phyloP scores from a whole-genome alignment of 1,139 yeast genomes.

The Eremothecium sinecaudum region DNA sequence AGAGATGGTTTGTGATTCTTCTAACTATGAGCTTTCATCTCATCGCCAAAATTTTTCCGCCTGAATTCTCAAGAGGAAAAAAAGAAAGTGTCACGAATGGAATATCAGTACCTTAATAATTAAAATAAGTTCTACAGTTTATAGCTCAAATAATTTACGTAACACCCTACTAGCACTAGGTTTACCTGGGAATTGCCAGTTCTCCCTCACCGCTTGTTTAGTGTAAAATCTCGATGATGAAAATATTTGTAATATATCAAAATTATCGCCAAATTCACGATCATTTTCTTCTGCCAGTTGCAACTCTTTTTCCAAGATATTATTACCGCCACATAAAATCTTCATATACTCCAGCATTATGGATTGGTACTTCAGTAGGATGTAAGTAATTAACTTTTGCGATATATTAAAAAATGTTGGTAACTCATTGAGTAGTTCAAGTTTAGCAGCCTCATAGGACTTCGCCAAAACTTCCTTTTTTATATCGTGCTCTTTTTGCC shows the following conservation, averaged over 20 bases:
- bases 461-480: constrained; percentile 25
- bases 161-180: constrained; percentile 28
- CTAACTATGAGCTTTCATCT: neutral
- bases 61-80: neutral
- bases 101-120: neutral
- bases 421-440: constrained; percentile 26
- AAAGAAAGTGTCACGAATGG: neutral
- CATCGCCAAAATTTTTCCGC: neutral
- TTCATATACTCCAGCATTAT: constrained; percentile 26
- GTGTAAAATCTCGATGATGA: constrained; percentile 25
- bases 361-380: constrained; percentile 21
- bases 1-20: neutral
- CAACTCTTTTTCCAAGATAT: constrained; percentile 20
- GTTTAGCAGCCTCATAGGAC: constrained; percentile 26
- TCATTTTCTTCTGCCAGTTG: constrained; percentile 12
- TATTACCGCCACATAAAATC: constrained; percentile 26
- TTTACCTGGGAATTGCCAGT: constrained; percentile 19
- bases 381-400: constrained; percentile 13
- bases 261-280: constrained; percentile 26
- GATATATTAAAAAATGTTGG: constrained; percentile 24
- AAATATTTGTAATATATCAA: constrained; percentile 32
- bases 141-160: constrained; percentile 31
- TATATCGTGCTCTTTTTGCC: constrained; percentile 23
- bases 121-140: constrained; percentile 1
- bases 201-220: constrained; percentile 27